phyloP scores from a whole-genome alignment of 176 grass and related monocot species.

The Phragmites australis region DNA sequence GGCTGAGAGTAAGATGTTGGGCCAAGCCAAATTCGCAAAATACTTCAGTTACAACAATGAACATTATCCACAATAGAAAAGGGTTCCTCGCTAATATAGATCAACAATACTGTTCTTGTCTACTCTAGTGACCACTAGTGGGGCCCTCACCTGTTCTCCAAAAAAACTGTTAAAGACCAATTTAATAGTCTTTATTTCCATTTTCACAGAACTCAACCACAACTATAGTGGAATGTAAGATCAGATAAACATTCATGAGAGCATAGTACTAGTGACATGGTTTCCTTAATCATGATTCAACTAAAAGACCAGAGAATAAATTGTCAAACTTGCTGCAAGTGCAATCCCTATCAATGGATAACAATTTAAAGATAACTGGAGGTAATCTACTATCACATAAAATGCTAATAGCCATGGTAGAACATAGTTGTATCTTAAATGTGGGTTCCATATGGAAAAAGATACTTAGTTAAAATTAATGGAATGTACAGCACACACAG shows the following conservation, averaged over 20 bases:
- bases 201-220: not conserved
- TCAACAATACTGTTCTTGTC: not conserved
- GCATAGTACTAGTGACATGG: not conserved
- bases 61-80: not conserved
- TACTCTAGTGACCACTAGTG: no score
- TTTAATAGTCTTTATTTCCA: not conserved
- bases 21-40: constrained; percentile 5
- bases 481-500: not conserved
- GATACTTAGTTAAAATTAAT: not conserved
- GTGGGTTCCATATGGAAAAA: no score
- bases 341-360: not conserved
- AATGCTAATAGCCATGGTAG: not conserved
- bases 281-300: constrained; percentile 1
- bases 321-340: constrained; percentile 4
- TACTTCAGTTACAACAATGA: not conserved
- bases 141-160: no score
- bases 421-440: constrained; percentile 15
- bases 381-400: not conserved
- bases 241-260: not conserved
- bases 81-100: not conserved
- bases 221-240: not conserved
- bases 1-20: not conserved
- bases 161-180: not conserved
- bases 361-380: not conserved
- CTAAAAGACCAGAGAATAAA: constrained; percentile 14